Conservation (phyloP, 495 filamentous ascomycete species). For the Bombardia bombarda region DNA sequence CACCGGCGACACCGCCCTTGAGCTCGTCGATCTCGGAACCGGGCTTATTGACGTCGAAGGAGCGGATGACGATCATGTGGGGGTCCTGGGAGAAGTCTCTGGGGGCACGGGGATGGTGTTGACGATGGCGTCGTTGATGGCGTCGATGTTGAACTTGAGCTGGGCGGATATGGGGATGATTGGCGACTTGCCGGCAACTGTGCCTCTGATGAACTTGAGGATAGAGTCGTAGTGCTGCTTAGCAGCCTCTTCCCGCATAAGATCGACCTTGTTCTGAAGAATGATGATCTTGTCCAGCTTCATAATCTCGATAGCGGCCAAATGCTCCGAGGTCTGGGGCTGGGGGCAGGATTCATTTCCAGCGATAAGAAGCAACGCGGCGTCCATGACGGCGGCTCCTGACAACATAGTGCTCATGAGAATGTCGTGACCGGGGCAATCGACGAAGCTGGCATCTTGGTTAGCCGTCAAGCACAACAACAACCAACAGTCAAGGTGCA, state of each 20-base stretch:
- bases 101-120: slow-evolving; percentile 85
- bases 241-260: slow-evolving; percentile 91
- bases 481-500: too few relatives aligned
- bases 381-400: slow-evolving; percentile 98
- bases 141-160: slow-evolving; percentile 99
- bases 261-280: slow-evolving; percentile 97
- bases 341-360: slow-evolving; percentile 98
- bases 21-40: slow-evolving; percentile 99
- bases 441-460: slow-evolving; percentile 62
- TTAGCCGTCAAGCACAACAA: background rate
- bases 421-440: slow-evolving; percentile 99
- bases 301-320: slow-evolving; percentile 99
- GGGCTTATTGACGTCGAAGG: slow-evolving; percentile 99
- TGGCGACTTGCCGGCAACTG: slow-evolving; percentile 89
- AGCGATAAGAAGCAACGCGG: slow-evolving; percentile 89
- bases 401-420: slow-evolving; percentile 99
- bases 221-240: slow-evolving; percentile 92
- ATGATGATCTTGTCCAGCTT: slow-evolving; percentile 98
- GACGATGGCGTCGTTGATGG: slow-evolving; percentile 89
- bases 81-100: slow-evolving; percentile 85
- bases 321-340: slow-evolving; percentile 97
- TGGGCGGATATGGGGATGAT: slow-evolving; percentile 98
- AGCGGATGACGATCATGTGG: slow-evolving; percentile 98
- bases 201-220: slow-evolving; percentile 94
- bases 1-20: slow-evolving; percentile 97